Evolutionary conservation across 768 basidiomycete genomes (phyloP).

Genomic region (Rossbeevera mucosa): DNA sequence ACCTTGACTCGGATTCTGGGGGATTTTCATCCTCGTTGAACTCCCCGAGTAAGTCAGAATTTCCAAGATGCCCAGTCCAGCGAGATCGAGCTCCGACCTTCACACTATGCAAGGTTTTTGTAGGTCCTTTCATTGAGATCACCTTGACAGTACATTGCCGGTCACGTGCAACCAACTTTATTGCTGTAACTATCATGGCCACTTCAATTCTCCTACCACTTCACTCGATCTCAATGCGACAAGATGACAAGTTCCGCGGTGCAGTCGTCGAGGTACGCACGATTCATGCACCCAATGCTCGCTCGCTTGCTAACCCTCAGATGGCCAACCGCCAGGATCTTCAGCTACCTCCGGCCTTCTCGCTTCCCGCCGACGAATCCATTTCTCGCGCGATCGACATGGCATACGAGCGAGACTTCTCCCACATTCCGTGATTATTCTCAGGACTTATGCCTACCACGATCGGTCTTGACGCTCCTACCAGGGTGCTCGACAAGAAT

Average conservation of each 20-base stretch:
- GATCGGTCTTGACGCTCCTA: not conserved
- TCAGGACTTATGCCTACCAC: not conserved
- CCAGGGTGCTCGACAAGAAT: constrained; percentile 68
- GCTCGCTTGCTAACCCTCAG: not conserved
- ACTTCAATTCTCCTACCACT: constrained; percentile 5
- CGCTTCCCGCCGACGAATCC: constrained; percentile 64
- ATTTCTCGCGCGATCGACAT: constrained; percentile 76
- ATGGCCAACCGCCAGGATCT: constrained; percentile 39
- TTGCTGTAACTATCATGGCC: not conserved
- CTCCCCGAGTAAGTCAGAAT: too few relatives aligned
- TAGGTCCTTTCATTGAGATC: too few relatives aligned
- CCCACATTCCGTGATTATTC: constrained; percentile 74
- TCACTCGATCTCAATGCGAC: constrained; percentile 4
- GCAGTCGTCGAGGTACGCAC: constrained; percentile 78
- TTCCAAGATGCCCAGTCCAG: too few relatives aligned
- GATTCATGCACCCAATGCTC: not conserved
- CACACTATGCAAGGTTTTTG: too few relatives aligned
- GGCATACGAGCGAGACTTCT: constrained; percentile 93
- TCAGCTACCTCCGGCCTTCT: constrained; percentile 84
- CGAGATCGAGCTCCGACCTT: not conserved
- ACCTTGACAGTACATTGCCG: too few relatives aligned
- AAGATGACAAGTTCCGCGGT: constrained; percentile 67
- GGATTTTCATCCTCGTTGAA: too few relatives aligned
- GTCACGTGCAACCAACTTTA: too few relatives aligned
- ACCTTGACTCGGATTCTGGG: rapidly evolving